Percentiles rank a stretch among this genome's conserved stretches.
phyloP scores from a whole-genome alignment of 73 alveolate genomes.

The Symbiodinium pilosum region DNA sequence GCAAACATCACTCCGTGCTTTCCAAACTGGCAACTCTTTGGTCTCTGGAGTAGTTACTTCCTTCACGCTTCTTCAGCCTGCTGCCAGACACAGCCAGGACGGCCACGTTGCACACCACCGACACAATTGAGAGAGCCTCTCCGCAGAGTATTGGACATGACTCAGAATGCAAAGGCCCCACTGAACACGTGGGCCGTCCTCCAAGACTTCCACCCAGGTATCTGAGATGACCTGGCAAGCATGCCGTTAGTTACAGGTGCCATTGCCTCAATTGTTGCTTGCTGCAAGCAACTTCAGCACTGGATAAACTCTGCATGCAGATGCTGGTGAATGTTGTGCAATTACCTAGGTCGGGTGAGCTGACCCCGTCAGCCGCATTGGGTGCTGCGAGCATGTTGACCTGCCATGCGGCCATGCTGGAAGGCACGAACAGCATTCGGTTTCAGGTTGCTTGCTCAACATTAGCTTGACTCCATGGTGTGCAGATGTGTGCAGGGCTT shows the following conservation, averaged over 20 bases:
- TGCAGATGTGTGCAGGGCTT: too few relatives aligned
- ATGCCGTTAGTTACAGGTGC: not conserved
- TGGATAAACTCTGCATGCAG: not conserved
- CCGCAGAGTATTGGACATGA: not conserved
- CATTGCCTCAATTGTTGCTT: not conserved
- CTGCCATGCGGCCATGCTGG: not conserved
- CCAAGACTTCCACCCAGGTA: constrained; percentile 25
- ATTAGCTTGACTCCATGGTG: too few relatives aligned
- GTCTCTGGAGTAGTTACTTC: too few relatives aligned
- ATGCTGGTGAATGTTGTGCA: not conserved
- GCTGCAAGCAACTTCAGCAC: not conserved
- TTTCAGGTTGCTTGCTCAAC: too few relatives aligned
- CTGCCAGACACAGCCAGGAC: not conserved
- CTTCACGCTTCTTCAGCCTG: too few relatives aligned
- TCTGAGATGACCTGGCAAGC: constrained; percentile 21
- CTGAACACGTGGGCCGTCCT: not conserved
- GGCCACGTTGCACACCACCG: constrained; percentile 14
- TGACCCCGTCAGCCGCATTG: not conserved
- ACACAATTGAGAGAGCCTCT: constrained; percentile 22
- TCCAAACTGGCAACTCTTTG: too few relatives aligned
- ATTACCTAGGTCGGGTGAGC: not conserved
- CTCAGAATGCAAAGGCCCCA: too few relatives aligned
- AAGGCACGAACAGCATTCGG: too few relatives aligned
- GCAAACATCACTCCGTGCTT: too few relatives aligned
- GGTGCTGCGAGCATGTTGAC: constrained; percentile 24